Conservation (phyloP, 2,329 filamentous ascomycete species). For the Ophiostoma montium region DNA sequence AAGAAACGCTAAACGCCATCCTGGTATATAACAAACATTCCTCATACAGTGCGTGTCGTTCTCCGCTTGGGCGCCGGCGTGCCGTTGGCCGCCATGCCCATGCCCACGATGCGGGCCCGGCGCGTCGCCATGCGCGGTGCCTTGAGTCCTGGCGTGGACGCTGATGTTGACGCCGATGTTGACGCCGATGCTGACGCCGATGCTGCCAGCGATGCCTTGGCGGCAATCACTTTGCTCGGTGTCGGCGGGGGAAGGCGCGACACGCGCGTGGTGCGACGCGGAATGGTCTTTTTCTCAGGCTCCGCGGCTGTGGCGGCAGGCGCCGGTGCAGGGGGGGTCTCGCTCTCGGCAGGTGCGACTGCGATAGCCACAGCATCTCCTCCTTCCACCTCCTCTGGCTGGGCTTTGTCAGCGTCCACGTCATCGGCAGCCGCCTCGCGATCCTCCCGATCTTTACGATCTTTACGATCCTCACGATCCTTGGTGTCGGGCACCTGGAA, state of each 20-base stretch:
- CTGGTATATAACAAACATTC: not conserved
- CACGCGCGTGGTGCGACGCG: slow-evolving; percentile 9
- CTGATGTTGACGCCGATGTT: not conserved
- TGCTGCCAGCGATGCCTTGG: slow-evolving; percentile 1
- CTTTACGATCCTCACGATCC: not conserved
- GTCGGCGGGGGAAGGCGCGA: slow-evolving; percentile 13
- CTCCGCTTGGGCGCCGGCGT: slow-evolving; percentile 14
- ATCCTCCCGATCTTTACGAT: not conserved
- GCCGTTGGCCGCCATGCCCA: slow-evolving; percentile 13
- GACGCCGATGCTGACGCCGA: not conserved
- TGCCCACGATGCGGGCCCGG: slow-evolving; percentile 9
- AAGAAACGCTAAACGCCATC: not conserved
- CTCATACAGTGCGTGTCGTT: slow-evolving; percentile 1
- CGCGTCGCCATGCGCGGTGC: slow-evolving; percentile 10
- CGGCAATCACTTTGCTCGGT: slow-evolving; percentile 10
- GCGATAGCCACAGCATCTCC: too few species aligned
- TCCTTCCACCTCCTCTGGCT: too few species aligned
- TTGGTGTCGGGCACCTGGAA: slow-evolving; percentile 14
- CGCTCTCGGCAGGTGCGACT: not conserved
- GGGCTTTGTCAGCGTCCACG: not conserved
- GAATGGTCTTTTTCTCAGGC: slow-evolving; percentile 7
- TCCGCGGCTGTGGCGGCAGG: not conserved
- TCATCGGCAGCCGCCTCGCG: not conserved
- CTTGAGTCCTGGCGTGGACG: not conserved
- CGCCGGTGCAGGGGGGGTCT: not conserved